Evolutionary conservation across 805 yeast species (phyloP).

Genomic region (Yarrowia yakushimensis): DNA sequence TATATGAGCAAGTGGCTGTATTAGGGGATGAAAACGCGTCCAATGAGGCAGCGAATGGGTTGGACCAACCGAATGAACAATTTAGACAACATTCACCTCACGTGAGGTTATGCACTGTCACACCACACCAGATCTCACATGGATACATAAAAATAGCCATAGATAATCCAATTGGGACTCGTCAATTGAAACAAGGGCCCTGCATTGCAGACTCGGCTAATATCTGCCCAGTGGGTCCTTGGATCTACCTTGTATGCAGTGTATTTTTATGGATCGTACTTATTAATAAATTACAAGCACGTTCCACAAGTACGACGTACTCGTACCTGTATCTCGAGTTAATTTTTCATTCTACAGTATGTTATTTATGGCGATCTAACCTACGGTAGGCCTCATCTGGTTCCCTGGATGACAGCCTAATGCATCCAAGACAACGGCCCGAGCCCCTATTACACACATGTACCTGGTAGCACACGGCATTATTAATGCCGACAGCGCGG

Average conservation of each 20-base stretch:
- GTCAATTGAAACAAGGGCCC: background rate
- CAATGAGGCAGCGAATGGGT: background rate
- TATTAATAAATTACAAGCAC: no score
- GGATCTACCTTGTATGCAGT: background rate
- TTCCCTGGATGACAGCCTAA: background rate
- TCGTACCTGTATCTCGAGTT: background rate
- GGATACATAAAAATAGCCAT: background rate
- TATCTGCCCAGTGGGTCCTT: background rate
- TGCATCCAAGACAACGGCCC: background rate
- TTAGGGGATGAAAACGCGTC: background rate
- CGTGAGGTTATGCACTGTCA: background rate
- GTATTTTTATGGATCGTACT: no score
- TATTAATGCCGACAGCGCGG: background rate
- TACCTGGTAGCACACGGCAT: background rate
- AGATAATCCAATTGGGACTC: background rate
- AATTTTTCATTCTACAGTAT: background rate
- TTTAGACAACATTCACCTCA: no score
- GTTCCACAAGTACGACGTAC: no score
- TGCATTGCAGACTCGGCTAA: background rate
- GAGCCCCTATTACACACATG: background rate
- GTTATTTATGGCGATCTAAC: background rate
- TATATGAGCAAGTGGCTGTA: slow-evolving; percentile 76
- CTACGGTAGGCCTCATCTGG: background rate
- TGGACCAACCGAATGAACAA: background rate
- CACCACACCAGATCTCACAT: no score